Base-by-base conservation (phyloP, 2,329 filamentous ascomycete species). In the Cytospora mali region DNA sequence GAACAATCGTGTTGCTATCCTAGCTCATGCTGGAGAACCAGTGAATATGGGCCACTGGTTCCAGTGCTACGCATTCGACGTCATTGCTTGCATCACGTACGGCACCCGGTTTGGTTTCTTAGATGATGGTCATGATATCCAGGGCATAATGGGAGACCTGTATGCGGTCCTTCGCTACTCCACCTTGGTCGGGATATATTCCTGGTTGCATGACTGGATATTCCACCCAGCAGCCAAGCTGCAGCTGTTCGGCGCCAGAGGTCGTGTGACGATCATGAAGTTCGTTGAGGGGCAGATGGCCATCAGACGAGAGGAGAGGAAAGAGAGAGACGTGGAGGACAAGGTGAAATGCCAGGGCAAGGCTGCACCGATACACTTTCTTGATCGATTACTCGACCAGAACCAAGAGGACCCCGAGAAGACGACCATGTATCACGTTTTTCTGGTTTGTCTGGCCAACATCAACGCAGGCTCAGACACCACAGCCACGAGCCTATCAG, bases 41-140 rank as follows among this genome's bases (percentile, higher is more conserved):
- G 66, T 83, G 3, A 74, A 84, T 64, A 65, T 81, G 48, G 68
- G 68, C 4, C 71, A 76, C 54, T 80, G 76, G 75, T 70, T 81
- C 29, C 79, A 81, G 64, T 81, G 73, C 64, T 82, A 78, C 60
- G 79, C 78, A 0, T 81, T 81, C 49, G 79, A 84, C 55, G 80
- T 84, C 1, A 82, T 85, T 31, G 81, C 80, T 0, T 75, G 79
- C 42, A 80, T 85, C 21, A 82, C 79, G 0, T 73, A 71, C 46
- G 75, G 70, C 14, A 70, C 68, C 3, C 67, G 70, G 0, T 74
- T 77, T 66, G 81, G 80, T 0, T 81, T 83, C 59, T 70, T 84
- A 0, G 78, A 82, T 27, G 59, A 67, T 9, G 81, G 80, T 0
- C 70, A 77, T 3, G 82, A 84, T 55, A 75, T 80, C 0, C 74